phyloP scores from a whole-genome alignment of 371 early-diverging fungal species.

The Mortierella sp. region DNA sequence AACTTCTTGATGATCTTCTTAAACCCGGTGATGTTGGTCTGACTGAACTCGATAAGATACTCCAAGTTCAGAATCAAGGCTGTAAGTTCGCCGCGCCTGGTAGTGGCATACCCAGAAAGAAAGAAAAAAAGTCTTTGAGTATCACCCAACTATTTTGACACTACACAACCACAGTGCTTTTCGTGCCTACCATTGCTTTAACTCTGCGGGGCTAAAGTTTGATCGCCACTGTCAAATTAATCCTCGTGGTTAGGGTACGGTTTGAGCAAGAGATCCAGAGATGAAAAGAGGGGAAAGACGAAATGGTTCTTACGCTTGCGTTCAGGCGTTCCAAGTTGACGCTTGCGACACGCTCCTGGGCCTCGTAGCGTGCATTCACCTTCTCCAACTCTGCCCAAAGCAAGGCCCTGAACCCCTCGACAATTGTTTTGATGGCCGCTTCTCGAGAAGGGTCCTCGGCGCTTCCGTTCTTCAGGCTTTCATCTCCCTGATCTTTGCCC shows the following conservation, averaged over 20 bases:
- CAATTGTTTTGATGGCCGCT: constrained; percentile 25
- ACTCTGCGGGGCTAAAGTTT: constrained; percentile 53
- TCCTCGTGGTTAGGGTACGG: too few species aligned
- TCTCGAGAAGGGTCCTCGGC: constrained; percentile 15
- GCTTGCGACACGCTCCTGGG: constrained; percentile 55
- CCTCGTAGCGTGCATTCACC: constrained; percentile 63
- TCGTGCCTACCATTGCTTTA: constrained; percentile 58
- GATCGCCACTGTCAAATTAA: constrained; percentile 55
- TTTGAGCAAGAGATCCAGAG: too few species aligned
- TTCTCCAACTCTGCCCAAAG: constrained; percentile 62
- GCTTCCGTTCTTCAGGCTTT: constrained; percentile 3
- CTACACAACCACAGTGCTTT: too few species aligned
- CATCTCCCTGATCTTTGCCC: neutral
- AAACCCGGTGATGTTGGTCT: constrained; percentile 68
- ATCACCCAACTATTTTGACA: neutral
- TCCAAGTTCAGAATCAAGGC: constrained; percentile 62
- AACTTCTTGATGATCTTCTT: constrained; percentile 74
- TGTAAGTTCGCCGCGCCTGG: constrained; percentile 57
- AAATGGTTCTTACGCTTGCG: constrained; percentile 35
- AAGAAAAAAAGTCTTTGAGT: neutral
- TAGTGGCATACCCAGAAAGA: neutral
- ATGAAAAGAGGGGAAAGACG: too few species aligned
- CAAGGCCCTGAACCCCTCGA: constrained; percentile 51
- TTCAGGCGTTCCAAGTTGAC: constrained; percentile 52
- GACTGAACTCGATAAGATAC: constrained; percentile 64